phyloP scores from a whole-genome alignment of 768 basidiomycete genomes.

The Naganishia friedmannii region DNA sequence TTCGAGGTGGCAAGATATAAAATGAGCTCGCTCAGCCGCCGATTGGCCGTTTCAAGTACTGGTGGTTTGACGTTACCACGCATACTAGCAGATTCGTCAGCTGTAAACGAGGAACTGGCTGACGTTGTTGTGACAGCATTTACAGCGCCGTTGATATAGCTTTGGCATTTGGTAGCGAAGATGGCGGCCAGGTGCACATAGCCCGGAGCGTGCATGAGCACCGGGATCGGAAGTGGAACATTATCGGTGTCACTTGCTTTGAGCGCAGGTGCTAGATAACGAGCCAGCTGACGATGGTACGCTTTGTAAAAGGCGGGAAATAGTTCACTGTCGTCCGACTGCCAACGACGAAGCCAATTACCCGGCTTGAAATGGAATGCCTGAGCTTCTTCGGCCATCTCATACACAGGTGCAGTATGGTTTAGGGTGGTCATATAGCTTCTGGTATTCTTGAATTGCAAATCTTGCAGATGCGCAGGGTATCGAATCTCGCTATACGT shows the following conservation, averaged over 20 bases:
- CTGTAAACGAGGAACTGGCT: constrained; percentile 47
- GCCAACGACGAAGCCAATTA: constrained; percentile 56
- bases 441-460: constrained; percentile 49
- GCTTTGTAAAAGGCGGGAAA: constrained; percentile 56
- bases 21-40: constrained; percentile 53
- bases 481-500: constrained; percentile 36
- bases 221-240: constrained; percentile 40
- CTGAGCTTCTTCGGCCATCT: constrained; percentile 40
- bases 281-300: constrained; percentile 54
- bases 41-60: constrained; percentile 56
- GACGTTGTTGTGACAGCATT: constrained; percentile 55
- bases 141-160: constrained; percentile 55
- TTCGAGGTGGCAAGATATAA: constrained; percentile 48
- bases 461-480: constrained; percentile 46
- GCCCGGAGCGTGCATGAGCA: constrained; percentile 53
- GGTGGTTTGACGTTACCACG: constrained; percentile 54
- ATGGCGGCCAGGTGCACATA: constrained; percentile 55
- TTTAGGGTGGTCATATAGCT: constrained; percentile 44
- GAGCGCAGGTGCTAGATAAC: constrained; percentile 44
- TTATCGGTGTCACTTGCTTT: constrained; percentile 38
- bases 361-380: constrained; percentile 51
- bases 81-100: constrained; percentile 54
- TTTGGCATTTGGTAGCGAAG: constrained; percentile 54
- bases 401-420: constrained; percentile 37
- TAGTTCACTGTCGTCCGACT: constrained; percentile 56